Percentiles rank a stretch among this genome's conserved stretches.
Evolutionary conservation across 371 early-diverging fungal species (phyloP).

Genomic region (Catenaria anguillulae): DNA sequence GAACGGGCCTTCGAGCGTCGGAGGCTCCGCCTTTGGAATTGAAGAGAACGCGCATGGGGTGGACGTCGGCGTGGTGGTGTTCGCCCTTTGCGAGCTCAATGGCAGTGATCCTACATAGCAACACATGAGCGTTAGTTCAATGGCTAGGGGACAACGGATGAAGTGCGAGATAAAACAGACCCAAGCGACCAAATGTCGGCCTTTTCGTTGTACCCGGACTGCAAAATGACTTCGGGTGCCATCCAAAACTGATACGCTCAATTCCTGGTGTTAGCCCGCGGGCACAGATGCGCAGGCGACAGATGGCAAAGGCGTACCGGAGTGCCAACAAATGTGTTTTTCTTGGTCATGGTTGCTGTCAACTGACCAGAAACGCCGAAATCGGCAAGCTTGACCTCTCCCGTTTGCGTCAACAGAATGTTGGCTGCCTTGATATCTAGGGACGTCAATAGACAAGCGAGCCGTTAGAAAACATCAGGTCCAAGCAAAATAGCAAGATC

Average conservation of each 20-base stretch:
- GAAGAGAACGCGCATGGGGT: constrained; percentile 27
- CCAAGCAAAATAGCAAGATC: neutral
- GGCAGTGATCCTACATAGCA: constrained; percentile 25
- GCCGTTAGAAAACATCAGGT: constrained; percentile 6
- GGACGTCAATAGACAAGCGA: neutral
- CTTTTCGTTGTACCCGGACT: constrained; percentile 35
- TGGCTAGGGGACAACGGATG: too few species aligned
- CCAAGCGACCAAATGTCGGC: constrained; percentile 58
- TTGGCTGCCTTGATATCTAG: constrained; percentile 59
- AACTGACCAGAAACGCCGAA: constrained; percentile 96
- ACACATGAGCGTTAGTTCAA: too few species aligned
- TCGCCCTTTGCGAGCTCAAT: constrained; percentile 38
- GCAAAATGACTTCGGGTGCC: constrained; percentile 32
- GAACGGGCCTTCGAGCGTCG: constrained; percentile 17
- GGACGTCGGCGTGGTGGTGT: constrained; percentile 29
- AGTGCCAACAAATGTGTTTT: constrained; percentile 97
- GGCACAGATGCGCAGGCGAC: too few species aligned
- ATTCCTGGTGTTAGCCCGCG: neutral
- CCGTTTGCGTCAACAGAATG: constrained; percentile 56
- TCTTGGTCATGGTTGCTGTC: constrained; percentile 81
- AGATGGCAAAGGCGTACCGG: constrained; percentile 41
- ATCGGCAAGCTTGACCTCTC: constrained; percentile 89
- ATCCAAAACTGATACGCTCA: neutral
- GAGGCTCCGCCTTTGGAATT: constrained; percentile 35
- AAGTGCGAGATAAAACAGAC: neutral